phyloP scores from a whole-genome alignment of 306 rosid species.

The Pueraria montana region DNA sequence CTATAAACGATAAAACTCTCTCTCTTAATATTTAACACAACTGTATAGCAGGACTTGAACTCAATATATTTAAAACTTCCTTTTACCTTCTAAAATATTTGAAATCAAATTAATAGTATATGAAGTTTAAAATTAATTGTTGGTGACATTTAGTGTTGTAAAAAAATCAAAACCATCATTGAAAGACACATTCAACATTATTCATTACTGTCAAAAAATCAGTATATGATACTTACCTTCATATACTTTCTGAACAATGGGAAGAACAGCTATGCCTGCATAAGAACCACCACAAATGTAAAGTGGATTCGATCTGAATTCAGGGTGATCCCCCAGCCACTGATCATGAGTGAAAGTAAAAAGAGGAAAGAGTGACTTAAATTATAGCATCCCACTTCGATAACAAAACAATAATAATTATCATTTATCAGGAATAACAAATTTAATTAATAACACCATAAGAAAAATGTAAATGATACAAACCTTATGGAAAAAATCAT shows the following conservation, averaged over 20 bases:
- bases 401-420: not conserved
- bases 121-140: too few species aligned
- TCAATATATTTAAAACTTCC: too few species aligned
- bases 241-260: conserved; percentile 10
- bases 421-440: not conserved
- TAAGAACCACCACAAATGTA: conserved; percentile 44
- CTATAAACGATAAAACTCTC: too few species aligned
- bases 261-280: not conserved
- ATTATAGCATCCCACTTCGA: too few species aligned
- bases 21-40: too few species aligned
- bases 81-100: too few species aligned
- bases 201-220: too few species aligned
- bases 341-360: not conserved
- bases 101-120: too few species aligned
- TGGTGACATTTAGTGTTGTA: not conserved
- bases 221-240: not conserved
- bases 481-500: conserved; percentile 27
- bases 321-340: conserved; percentile 16
- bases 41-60: too few species aligned
- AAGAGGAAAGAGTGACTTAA: not conserved
- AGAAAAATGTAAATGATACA: not conserved
- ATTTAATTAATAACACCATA: too few species aligned
- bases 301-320: conserved; percentile 9
- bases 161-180: too few species aligned
- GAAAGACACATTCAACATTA: too few species aligned